Evolutionary conservation across 148 eudicot genomes (phyloP), one percentile per base, ranked within the genome.

Genomic region (Camellia lanceoleosa): DNA sequence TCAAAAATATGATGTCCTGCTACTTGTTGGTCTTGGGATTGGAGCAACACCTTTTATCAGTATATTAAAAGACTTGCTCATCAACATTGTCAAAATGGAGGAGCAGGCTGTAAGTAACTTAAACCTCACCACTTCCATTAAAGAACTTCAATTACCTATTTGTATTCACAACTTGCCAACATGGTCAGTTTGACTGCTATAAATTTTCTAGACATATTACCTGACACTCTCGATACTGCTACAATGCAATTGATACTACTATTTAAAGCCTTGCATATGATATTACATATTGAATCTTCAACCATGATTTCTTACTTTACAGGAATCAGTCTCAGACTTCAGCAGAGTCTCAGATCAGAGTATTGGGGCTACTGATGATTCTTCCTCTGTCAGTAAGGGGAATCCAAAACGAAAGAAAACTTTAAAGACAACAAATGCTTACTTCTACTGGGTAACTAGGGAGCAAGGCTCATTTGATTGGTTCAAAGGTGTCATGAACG

Each of bases 401-500:
- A 75, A 89, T 44, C 85, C 90, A 23, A 92, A 81, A 78, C 83
- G 85, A 79, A 93, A 86, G 88, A 90, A 90, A 82, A 83, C 85
- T 30, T 81, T 97, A 43, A 89, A 89, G 87, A 97, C 94, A 7
- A 92, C 97, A 23, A 94, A 94, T 82, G 99, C 98, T 18, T 92
- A 97, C 82, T 97, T 97, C 80, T 97, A 97, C 79, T 97, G 99
- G 99, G 93, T 94, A 56, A 97, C 99, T 4, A 89, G 87, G 74
- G 98, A 97, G 83, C 98, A 97, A 88, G 94, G 99, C 3, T 97
- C 99, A 5, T 94, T 97, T 71, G 99, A 97, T 88, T 97, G 99
- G 98, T 97, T 97, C 86, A 94, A 89, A 87, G 99, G 99, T 18
- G 93, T 94, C 54, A 97, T 94, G 99, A 89, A 94, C 87, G 99